phyloP scores from a whole-genome alignment of 805 yeast species.

The Candida glaebosa region DNA sequence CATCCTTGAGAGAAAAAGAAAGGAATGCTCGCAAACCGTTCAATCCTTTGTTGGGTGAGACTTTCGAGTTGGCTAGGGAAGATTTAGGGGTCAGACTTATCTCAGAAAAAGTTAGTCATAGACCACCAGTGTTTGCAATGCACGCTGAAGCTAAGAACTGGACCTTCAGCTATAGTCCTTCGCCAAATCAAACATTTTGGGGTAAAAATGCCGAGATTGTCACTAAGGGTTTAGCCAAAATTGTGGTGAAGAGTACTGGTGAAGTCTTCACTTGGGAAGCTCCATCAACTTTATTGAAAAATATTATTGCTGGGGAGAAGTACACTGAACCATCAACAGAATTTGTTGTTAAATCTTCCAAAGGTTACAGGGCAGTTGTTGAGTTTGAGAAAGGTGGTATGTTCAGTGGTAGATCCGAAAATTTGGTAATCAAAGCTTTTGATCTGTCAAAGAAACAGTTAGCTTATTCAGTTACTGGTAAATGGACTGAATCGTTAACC shows the following conservation, averaged over 20 bases:
- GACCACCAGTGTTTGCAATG: constrained; percentile 82
- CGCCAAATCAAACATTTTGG: constrained; percentile 89
- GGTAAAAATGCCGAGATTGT: constrained; percentile 86
- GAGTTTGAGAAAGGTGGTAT: constrained; percentile 80
- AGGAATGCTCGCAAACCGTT: constrained; percentile 87
- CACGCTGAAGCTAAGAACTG: constrained; percentile 71
- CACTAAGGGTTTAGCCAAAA: constrained; percentile 64
- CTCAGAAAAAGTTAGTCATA: constrained; percentile 83
- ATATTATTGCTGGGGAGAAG: constrained; percentile 91
- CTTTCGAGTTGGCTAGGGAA: constrained; percentile 84
- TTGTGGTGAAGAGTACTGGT: constrained; percentile 56
- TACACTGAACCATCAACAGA: constrained; percentile 82
- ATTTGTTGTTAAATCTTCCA: constrained; percentile 61
- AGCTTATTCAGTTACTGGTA: constrained; percentile 56
- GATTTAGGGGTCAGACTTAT: constrained; percentile 72
- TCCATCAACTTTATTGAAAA: constrained; percentile 80
- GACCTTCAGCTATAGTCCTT: constrained; percentile 61
- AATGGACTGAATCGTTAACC: constrained; percentile 74
- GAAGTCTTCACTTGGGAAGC: constrained; percentile 78
- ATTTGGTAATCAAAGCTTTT: constrained; percentile 43
- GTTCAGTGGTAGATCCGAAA: constrained; percentile 82
- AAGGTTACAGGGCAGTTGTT: constrained; percentile 66
- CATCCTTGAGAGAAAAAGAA: constrained; percentile 69
- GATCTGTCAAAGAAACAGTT: constrained; percentile 33
- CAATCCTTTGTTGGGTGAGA: constrained; percentile 91